These are phyloP conservation scores for Escovopsis sp. DNA, from an alignment of 2,329 filamentous ascomycete genomes.

Conservation along the genomic window DNA sequence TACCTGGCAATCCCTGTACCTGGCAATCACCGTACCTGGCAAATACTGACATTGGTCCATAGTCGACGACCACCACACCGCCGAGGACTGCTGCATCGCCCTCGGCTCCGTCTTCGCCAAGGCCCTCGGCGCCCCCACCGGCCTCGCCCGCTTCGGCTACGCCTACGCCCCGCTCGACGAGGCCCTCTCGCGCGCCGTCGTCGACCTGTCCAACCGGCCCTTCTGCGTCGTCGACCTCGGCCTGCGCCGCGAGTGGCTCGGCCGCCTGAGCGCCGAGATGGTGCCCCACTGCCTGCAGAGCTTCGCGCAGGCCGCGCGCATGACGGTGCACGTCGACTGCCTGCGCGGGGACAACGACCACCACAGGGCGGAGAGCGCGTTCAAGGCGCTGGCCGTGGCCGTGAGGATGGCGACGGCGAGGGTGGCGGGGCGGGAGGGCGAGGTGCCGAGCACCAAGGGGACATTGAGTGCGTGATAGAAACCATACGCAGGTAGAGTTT, in stretches of 20 bases:
- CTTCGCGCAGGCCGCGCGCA: constrained; percentile 77
- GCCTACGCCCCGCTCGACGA: constrained; percentile 93
- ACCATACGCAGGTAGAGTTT: no score
- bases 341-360: constrained; percentile 86
- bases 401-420: constrained; percentile 60
- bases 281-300: constrained; percentile 88
- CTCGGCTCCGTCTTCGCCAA: constrained; percentile 72
- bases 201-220: constrained; percentile 87
- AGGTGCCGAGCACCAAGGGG: constrained; percentile 92
- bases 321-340: constrained; percentile 94
- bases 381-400: constrained; percentile 89
- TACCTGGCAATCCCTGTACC: no score
- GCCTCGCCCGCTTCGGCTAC: constrained; percentile 78
- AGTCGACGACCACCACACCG: constrained; percentile 98
- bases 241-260: constrained; percentile 81
- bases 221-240: constrained; percentile 73
- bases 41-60: background rate
- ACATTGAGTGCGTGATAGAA: constrained; percentile 51
- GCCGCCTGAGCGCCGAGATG: constrained; percentile 90
- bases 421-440: constrained; percentile 69
- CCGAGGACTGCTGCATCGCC: constrained; percentile 88
- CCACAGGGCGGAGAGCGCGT: constrained; percentile 88
- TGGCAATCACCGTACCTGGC: no score
- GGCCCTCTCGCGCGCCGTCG: constrained; percentile 80
- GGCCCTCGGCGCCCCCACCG: constrained; percentile 62